phyloP scores from a whole-genome alignment of 1,284 basidiomycete genomes.

The Ustilago bromivora region DNA sequence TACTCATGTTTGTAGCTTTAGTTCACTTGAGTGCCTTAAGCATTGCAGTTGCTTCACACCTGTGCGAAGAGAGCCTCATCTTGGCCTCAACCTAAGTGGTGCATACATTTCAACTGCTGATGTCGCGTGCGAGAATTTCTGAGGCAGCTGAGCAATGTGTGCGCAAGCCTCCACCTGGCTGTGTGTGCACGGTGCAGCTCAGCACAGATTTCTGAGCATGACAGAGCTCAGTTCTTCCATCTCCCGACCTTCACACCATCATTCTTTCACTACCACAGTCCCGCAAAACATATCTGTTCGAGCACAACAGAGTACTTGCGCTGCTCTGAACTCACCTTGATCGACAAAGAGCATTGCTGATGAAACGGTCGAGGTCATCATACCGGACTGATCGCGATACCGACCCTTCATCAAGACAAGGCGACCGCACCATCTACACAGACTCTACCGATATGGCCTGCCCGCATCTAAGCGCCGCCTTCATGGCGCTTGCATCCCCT shows the following conservation, averaged over 20 bases:
- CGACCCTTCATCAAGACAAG: conserved; percentile 14
- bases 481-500: conserved; percentile 52
- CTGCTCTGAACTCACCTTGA: neutral
- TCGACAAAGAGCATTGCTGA: conserved; percentile 14
- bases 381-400: conserved; percentile 21
- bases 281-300: neutral
- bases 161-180: conserved; percentile 20
- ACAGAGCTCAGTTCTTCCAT: conserved; percentile 13
- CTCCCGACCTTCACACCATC: neutral
- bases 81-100: no score
- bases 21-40: no score
- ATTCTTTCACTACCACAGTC: neutral
- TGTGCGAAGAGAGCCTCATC: no score
- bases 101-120: conserved; percentile 1
- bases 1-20: no score
- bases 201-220: neutral
- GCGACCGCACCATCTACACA: neutral
- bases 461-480: conserved; percentile 57
- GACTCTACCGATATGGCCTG: conserved; percentile 48
- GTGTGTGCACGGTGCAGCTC: conserved; percentile 26
- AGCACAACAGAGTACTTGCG: neutral
- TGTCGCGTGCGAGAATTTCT: conserved; percentile 19
- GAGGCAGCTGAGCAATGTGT: neutral
- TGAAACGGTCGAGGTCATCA: conserved; percentile 48
- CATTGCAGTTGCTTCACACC: no score